phyloP scores from a whole-genome alignment of 2,329 filamentous ascomycete species.

The Cytospora schulzeri region DNA sequence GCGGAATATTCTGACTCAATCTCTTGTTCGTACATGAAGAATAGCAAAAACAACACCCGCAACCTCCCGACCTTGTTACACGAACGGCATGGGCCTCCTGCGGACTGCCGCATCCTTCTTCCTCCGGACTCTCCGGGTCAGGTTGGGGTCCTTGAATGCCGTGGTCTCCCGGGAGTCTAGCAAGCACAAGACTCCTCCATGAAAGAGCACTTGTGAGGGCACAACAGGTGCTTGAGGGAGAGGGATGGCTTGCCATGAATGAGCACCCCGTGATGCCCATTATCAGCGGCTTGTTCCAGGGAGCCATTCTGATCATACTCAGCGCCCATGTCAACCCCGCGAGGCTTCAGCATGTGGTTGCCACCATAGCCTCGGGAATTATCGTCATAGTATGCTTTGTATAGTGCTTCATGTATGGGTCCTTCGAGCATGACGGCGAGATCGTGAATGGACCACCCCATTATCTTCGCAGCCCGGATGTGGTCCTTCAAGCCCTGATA shows the following conservation, averaged over 20 bases:
- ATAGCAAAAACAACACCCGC: neutral
- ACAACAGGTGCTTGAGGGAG: neutral
- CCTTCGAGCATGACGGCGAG: neutral
- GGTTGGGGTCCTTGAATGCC: neutral
- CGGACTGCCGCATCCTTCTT: neutral
- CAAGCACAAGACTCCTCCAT: neutral
- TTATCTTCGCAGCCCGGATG: neutral
- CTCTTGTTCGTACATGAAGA: too few species aligned
- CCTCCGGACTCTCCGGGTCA: neutral
- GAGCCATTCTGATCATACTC: neutral
- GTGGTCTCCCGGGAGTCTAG: neutral
- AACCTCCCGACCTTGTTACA: neutral
- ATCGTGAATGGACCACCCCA: neutral
- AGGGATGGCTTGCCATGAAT: neutral
- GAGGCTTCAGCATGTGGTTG: neutral
- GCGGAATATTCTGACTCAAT: too few species aligned
- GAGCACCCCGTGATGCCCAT: neutral
- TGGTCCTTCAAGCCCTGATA: neutral
- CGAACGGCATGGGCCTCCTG: neutral
- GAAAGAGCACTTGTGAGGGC: neutral
- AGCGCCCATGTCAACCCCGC: neutral
- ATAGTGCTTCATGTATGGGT: too few species aligned
- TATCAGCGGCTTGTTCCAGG: neutral
- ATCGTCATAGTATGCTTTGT: too few species aligned
- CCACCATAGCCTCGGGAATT: neutral